Base-by-base conservation (phyloP, 2,329 filamentous ascomycete species). In the Colletotrichum gigasporum region DNA sequence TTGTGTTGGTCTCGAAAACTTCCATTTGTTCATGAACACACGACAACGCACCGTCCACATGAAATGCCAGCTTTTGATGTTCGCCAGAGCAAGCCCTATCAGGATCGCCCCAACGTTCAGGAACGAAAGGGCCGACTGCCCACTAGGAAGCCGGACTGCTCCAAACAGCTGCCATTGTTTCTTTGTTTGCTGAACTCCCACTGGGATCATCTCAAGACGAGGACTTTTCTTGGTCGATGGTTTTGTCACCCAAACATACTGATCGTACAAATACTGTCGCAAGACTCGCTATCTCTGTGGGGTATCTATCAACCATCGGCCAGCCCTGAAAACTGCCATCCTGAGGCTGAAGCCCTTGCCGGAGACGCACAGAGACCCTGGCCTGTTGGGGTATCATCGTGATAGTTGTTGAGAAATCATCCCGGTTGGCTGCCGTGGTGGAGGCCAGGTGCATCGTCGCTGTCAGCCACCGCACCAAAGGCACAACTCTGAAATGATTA, bases 11-110 rank as follows among this genome's bases (percentile, higher is more conserved):
- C 7, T 45, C n/a, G 12, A n/a, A 8, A 7, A 7, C 5, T 44
- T 11, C 18, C n/a, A n/a, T n/a, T n/a, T n/a, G n/a, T n/a, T n/a
- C n/a, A n/a, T n/a, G n/a, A n/a, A n/a, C n/a, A n/a, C n/a, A n/a
- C 9, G n/a, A 22, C 3, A 4, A 61, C 48, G 4, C 39, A 56
- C 56, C 20, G 52, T 50, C 56, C 62, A 65, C 26, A 55, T 37
- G 16, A 65, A 39, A 30, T 55, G 44, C 42, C 52, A 22, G 10
- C 34, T 60, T 4, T 65, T 65, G 26, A 61, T n/a, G 2, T 65
- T 65, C 32, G 37, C 18, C 6, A 60, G 10, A 10, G 56, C 62
- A 1, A 65, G 37, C 14, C 30, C 41, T 0, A 55, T 18, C 30
- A 54, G 0, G 5, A 61, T 14, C 2, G 58, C 26, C 6, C 34